Conservation (phyloP, 768 basidiomycete genomes). For the Rhodotorula sphaerocarpa region DNA sequence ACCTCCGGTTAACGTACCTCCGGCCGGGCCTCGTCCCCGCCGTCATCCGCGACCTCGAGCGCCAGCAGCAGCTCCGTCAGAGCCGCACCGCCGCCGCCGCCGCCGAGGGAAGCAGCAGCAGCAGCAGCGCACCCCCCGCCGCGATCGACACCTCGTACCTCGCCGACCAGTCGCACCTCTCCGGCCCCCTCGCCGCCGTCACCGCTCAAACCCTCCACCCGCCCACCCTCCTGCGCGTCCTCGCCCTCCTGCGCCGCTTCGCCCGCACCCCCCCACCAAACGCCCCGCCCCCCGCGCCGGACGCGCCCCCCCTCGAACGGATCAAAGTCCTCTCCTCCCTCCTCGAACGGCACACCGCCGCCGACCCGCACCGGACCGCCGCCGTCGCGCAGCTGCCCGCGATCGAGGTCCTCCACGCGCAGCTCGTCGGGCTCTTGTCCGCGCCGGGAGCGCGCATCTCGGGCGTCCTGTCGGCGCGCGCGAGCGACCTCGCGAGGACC, state of each 20-base stretch:
- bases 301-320: slow-evolving; percentile 44
- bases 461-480: slow-evolving; percentile 51
- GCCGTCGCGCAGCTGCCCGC: slow-evolving; percentile 67
- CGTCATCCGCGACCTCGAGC: slow-evolving; percentile 46
- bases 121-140: no score
- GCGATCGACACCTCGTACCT: slow-evolving; percentile 54
- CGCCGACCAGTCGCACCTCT: slow-evolving; percentile 51
- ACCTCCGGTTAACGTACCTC: slow-evolving; percentile 62
- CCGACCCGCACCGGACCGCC: slow-evolving; percentile 51
- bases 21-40: slow-evolving; percentile 73
- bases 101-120: no score
- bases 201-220: slow-evolving; percentile 62
- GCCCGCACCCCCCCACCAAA: slow-evolving; percentile 42
- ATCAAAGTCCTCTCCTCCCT: slow-evolving; percentile 68
- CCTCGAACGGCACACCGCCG: slow-evolving; percentile 62
- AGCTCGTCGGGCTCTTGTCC: slow-evolving; percentile 75
- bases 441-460: slow-evolving; percentile 66
- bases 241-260: slow-evolving; percentile 53
- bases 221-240: slow-evolving; percentile 59
- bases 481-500: slow-evolving; percentile 56
- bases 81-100: no score
- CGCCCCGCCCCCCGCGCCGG: slow-evolving; percentile 24
- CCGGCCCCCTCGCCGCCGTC: slow-evolving; percentile 59
- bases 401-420: slow-evolving; percentile 65
- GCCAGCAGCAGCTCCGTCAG: no score